Percentiles rank a stretch among this genome's conserved stretches.
phyloP scores from a whole-genome alignment of 2,329 filamentous ascomycete species.

The Chaetomiaceae sp. region DNA sequence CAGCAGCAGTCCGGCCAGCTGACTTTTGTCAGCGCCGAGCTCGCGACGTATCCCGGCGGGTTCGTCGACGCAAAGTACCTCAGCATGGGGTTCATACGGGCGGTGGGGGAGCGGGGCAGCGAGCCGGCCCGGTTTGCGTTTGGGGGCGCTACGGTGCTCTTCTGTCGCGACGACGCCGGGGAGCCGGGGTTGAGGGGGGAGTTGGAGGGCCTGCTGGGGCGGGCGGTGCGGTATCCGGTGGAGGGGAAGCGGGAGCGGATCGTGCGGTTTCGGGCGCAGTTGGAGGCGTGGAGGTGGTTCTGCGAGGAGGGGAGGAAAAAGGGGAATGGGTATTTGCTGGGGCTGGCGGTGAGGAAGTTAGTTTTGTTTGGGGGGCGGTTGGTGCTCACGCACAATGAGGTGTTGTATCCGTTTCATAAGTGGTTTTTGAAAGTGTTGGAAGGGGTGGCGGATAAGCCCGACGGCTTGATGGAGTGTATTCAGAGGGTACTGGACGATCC shows the following conservation, averaged over 20 bases:
- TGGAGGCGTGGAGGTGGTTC: constrained; percentile 20
- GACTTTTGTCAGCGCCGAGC: constrained; percentile 8
- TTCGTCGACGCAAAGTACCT: constrained; percentile 21
- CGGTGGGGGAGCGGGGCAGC: constrained; percentile 17
- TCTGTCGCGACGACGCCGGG: too few species aligned
- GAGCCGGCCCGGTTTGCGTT: constrained; percentile 21
- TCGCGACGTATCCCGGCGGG: constrained; percentile 17
- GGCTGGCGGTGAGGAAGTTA: constrained; percentile 17
- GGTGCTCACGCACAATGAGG: constrained; percentile 21
- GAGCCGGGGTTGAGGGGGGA: not conserved
- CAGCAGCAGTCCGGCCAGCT: constrained; percentile 5
- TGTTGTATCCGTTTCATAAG: constrained; percentile 24
- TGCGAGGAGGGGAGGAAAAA: constrained; percentile 12
- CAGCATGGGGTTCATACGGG: constrained; percentile 13
- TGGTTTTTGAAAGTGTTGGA: constrained; percentile 21
- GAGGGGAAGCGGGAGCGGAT: constrained; percentile 14
- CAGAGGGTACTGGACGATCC: constrained; percentile 11
- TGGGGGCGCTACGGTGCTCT: constrained; percentile 9
- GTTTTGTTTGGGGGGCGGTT: constrained; percentile 20
- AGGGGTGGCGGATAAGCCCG: constrained; percentile 14
- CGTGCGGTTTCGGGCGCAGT: constrained; percentile 17
- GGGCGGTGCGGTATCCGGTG: constrained; percentile 6
- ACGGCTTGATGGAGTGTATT: constrained; percentile 13
- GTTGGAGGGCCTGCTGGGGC: not conserved
- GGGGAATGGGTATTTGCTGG: constrained; percentile 16